Evolutionary conservation across 441 rosid species (phyloP).

Genomic region (Viola pubescens): DNA sequence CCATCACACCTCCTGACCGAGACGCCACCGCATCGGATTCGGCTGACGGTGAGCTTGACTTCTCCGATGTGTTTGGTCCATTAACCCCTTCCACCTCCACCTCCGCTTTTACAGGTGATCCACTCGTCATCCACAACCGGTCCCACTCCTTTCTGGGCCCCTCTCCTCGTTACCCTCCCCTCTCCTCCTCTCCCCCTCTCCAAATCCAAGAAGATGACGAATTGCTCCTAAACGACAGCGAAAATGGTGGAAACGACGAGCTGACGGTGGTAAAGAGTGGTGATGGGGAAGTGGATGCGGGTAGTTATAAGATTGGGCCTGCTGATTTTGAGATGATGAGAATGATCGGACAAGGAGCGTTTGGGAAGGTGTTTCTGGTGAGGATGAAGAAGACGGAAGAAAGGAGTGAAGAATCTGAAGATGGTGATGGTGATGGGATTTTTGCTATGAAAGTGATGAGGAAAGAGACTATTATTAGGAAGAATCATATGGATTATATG

Average conservation of each 20-base stretch:
- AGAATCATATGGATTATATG: conserved; percentile 74
- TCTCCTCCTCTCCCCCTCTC: conserved; percentile 40
- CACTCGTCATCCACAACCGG: conserved; percentile 49
- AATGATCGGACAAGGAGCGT: conserved; percentile 69
- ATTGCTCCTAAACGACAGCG: conserved; percentile 20
- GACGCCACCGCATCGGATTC: conserved; percentile 11
- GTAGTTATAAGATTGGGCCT: conserved; percentile 31
- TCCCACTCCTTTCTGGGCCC: conserved; percentile 77
- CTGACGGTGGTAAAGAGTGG: background rate
- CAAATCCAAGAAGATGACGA: conserved; percentile 33
- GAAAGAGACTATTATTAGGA: conserved; percentile 53
- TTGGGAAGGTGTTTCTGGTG: conserved; percentile 67
- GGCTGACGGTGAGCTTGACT: conserved; percentile 32
- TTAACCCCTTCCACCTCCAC: conserved; percentile 24
- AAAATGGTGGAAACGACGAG: conserved; percentile 1
- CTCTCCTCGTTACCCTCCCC: conserved; percentile 52
- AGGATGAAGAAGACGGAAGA: conserved; percentile 29
- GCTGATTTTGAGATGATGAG: conserved; percentile 58
- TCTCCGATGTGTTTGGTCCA: conserved; percentile 58
- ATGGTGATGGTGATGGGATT: conserved; percentile 39
- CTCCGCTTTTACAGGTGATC: conserved; percentile 28
- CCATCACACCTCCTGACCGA: conserved; percentile 40
- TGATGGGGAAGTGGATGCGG: conserved; percentile 7
- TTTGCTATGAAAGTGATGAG: conserved; percentile 78
- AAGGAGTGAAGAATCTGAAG: conserved; percentile 4